Conservation (phyloP, 2,329 filamentous ascomycete species). For the Cordyceps cicadae region DNA sequence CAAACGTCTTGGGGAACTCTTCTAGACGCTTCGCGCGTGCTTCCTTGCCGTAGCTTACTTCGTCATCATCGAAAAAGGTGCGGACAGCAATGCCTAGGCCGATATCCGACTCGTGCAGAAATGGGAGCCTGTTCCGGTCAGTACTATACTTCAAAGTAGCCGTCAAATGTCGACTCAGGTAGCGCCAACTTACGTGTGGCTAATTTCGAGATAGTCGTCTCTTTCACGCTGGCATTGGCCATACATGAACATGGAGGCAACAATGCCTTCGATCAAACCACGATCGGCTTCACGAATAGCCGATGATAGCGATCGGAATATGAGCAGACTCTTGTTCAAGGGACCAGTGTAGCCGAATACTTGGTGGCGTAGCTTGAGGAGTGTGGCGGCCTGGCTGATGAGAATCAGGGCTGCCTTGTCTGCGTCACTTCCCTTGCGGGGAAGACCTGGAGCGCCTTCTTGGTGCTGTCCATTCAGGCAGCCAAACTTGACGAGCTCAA, state of each 20-base stretch:
- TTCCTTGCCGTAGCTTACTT: slow-evolving; percentile 45
- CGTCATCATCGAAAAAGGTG: slow-evolving; percentile 68
- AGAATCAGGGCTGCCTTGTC: slow-evolving; percentile 73
- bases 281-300: slow-evolving; percentile 71
- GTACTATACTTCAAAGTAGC: slow-evolving; percentile 14
- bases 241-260: slow-evolving; percentile 71
- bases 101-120: slow-evolving; percentile 62
- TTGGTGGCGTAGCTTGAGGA: slow-evolving; percentile 75
- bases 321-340: slow-evolving; percentile 79
- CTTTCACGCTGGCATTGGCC: slow-evolving; percentile 67
- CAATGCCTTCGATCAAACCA: slow-evolving; percentile 75
- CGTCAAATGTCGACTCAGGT: neutral
- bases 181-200: slow-evolving; percentile 52
- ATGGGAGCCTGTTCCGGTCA: slow-evolving; percentile 47
- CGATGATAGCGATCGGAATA: slow-evolving; percentile 75
- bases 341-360: slow-evolving; percentile 89
- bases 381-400: slow-evolving; percentile 75
- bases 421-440: slow-evolving; percentile 52
- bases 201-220: slow-evolving; percentile 58
- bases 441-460: slow-evolving; percentile 45
- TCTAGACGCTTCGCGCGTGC: slow-evolving; percentile 35
- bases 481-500: slow-evolving; percentile 75
- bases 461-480: slow-evolving; percentile 65
- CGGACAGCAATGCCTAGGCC: slow-evolving; percentile 72
- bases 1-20: slow-evolving; percentile 44